Base-by-base conservation (phyloP, 2,329 filamentous ascomycete species). In the Arthrobotrys musiformis region DNA sequence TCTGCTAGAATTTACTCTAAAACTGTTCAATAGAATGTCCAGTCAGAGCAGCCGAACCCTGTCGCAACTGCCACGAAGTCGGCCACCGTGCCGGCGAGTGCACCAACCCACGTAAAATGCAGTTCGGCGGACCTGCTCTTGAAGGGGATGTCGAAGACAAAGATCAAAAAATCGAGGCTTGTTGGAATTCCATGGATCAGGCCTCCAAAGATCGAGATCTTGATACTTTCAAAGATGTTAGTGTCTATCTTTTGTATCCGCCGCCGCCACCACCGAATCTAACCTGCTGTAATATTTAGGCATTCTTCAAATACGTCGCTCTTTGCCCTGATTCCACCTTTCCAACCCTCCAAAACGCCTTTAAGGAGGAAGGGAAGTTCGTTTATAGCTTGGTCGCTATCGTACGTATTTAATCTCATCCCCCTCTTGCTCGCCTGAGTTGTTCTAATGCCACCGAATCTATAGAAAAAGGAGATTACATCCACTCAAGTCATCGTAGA, bases 401-500 rank as follows among this genome's bases (percentile, higher is more conserved):
- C 4, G 87, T 81, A 74, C 28, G 74, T 70, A 40, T 48, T 24
- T 1, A 9, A 3, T 48, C 7, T 24, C 11, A 3, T 24, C 11
- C 4, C 11, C 5, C 7, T 4, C 44, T 13, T 9, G 9, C 24
- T 42, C 15, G 22, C 24, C 17, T 22, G 1, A 30, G 15, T n/a
- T 2, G 24, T 24, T n/a, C 33, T 40, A n/a, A 40, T 15, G 9
- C 11, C 35, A 13, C n/a, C 37, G 15, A 37, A 26, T 6, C 52
- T 58, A 44, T 81, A 91, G 84, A 87, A 88, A 79, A 83, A 87
- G 35, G 82, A 86, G 4, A 82, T 91, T 30, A 81, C 85, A 0
- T 81, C 84, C 0, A 88, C 89, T 4, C 87, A 90, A 79, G 91
- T 89, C 76, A 90, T 91, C 83, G 91, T 92, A 88, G 90, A 92